A percentile compares a stretch with the other conserved stretches of the same genome.
phyloP scores from a whole-genome alignment of 306 rosid species.

The Prunus davidiana region DNA sequence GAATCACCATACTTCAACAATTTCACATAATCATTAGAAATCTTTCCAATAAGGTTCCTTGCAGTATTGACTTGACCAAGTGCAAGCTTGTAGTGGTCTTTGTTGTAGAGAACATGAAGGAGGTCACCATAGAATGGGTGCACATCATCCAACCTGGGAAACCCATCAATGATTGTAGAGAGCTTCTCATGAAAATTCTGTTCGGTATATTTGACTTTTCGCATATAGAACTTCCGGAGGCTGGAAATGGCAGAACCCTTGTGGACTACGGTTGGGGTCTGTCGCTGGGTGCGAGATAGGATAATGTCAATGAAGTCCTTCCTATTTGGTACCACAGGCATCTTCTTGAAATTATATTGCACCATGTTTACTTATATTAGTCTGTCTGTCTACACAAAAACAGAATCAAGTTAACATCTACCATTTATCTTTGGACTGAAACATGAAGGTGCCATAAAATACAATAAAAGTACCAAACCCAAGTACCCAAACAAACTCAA shows the following conservation, averaged over 20 bases:
- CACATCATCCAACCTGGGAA: slow-evolving; percentile 75
- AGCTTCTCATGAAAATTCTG: slow-evolving; percentile 69
- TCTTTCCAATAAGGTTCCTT: slow-evolving; percentile 73
- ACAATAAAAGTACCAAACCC: not conserved
- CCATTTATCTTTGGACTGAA: not conserved
- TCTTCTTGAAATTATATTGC: slow-evolving; percentile 78
- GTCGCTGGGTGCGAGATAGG: slow-evolving; percentile 77
- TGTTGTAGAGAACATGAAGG: slow-evolving; percentile 84
- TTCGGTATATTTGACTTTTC: slow-evolving; percentile 72
- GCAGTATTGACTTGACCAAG: slow-evolving; percentile 93
- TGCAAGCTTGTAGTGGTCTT: slow-evolving; percentile 93
- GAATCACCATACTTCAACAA: slow-evolving; percentile 85
- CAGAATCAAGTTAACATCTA: not conserved
- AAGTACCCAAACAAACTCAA: not conserved
- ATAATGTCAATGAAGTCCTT: slow-evolving; percentile 71
- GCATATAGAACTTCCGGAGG: slow-evolving; percentile 67
- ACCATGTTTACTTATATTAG: slow-evolving; percentile 46
- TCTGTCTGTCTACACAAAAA: not conserved
- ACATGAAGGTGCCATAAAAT: not conserved
- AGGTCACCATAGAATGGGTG: slow-evolving; percentile 87
- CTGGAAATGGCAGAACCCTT: slow-evolving; percentile 70
- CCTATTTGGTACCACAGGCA: slow-evolving; percentile 72
- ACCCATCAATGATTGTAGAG: slow-evolving; percentile 71
- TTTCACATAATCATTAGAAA: slow-evolving; percentile 73
- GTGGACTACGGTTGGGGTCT: slow-evolving; percentile 81